A percentile compares a stretch with the other conserved stretches of the same genome.
Conservation (phyloP, 495 filamentous ascomycete genomes). For the Viridothelium virens region DNA sequence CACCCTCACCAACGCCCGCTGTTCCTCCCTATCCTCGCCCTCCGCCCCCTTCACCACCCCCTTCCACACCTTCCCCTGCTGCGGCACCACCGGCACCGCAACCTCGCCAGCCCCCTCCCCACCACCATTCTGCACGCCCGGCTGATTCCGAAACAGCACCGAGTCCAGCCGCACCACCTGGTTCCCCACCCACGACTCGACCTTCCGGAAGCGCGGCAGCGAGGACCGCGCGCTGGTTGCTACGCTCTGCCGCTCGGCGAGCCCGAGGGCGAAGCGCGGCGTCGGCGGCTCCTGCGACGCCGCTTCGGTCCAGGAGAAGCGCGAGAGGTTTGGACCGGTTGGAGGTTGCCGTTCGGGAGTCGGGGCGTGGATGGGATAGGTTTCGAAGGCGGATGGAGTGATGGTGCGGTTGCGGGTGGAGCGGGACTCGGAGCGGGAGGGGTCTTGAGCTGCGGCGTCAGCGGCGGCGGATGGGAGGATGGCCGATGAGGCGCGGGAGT, state of each 20-base stretch:
- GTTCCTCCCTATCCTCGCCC: background rate
- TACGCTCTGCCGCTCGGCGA: slow-evolving; percentile 1
- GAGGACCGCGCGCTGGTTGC: background rate
- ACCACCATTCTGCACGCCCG: background rate
- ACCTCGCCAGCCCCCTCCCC: too few relatives aligned
- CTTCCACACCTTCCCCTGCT: slow-evolving; percentile 2
- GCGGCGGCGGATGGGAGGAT: background rate
- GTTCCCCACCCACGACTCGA: slow-evolving; percentile 3
- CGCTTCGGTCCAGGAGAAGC: background rate
- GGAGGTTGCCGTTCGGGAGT: background rate
- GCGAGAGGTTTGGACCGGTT: background rate
- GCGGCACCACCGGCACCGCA: too few relatives aligned
- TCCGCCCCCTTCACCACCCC: background rate
- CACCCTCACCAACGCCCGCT: background rate
- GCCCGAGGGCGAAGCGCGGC: slow-evolving; percentile 6
- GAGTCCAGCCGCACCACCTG: background rate
- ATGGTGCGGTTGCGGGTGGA: background rate
- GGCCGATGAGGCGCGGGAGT: slow-evolving; percentile 1
- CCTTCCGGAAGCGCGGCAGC: slow-evolving; percentile 5
- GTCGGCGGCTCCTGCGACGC: background rate
- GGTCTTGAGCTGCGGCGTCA: too few relatives aligned
- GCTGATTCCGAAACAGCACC: background rate
- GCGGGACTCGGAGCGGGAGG: background rate
- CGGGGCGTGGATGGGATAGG: background rate
- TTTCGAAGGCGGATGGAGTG: background rate